Evolutionary conservation across 140 eudicot genomes (phyloP).

Genomic region (Artemisia princeps): DNA sequence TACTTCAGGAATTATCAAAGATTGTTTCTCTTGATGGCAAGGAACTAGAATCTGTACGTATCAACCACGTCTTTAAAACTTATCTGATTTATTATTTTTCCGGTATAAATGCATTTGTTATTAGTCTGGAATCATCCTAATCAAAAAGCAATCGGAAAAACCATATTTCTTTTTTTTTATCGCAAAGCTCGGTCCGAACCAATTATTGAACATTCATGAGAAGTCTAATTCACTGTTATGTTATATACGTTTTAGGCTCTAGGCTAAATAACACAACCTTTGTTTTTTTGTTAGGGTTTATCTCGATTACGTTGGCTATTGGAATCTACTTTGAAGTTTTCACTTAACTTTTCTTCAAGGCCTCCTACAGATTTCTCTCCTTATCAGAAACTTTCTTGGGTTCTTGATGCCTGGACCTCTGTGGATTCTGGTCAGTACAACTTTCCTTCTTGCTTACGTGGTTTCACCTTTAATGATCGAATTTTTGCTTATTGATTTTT

Average conservation of each 20-base stretch:
- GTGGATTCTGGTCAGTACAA: slow-evolving; percentile 36
- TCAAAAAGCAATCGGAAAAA: too few species aligned
- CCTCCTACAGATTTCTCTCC: slow-evolving; percentile 73
- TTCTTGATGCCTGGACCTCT: slow-evolving; percentile 60
- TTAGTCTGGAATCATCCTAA: too few species aligned
- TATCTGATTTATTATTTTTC: too few species aligned
- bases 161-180: too few species aligned
- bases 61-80: background rate
- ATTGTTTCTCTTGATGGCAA: slow-evolving; percentile 34
- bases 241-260: too few species aligned
- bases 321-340: slow-evolving; percentile 38
- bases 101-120: background rate
- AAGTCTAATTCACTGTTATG: too few species aligned
- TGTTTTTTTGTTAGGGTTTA: slow-evolving; percentile 42
- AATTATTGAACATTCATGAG: too few species aligned
- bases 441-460: too few species aligned
- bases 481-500: background rate
- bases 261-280: background rate
- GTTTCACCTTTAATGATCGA: too few species aligned
- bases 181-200: too few species aligned
- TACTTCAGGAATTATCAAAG: slow-evolving; percentile 57
- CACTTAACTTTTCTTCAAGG: slow-evolving; percentile 60
- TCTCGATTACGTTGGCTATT: slow-evolving; percentile 31
- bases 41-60: slow-evolving; percentile 45
- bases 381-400: slow-evolving; percentile 61